Conservation (phyloP, 306 rosid species). For the Herpetospermum pedunculosum region DNA sequence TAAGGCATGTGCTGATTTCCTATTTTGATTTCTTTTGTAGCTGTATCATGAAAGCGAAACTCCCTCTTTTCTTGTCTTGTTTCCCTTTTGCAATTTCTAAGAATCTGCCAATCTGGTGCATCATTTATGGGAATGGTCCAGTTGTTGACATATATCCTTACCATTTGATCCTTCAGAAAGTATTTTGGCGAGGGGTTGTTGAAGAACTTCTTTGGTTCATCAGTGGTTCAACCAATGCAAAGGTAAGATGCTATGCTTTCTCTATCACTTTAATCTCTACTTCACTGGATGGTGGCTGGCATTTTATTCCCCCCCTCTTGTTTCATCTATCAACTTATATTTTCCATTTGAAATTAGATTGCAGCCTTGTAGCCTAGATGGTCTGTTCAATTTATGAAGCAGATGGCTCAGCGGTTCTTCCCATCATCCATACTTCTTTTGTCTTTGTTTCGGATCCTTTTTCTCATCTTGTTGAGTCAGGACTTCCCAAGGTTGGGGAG, state of each 20-base stretch:
- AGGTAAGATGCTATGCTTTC: constrained; percentile 35
- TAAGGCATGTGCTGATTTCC: constrained; percentile 42
- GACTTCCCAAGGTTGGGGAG: neutral
- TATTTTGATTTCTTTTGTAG: constrained; percentile 9
- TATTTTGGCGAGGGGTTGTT: constrained; percentile 96
- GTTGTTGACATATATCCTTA: neutral
- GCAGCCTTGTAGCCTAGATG: neutral
- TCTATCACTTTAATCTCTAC: neutral
- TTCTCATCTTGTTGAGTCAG: neutral
- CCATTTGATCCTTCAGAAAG: constrained; percentile 52
- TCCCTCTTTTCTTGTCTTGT: constrained; percentile 1
- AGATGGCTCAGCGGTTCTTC: neutral
- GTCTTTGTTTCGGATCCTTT: neutral
- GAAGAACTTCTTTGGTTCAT: constrained; percentile 99
- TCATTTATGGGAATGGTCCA: neutral
- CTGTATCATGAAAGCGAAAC: neutral
- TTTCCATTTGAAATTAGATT: neutral
- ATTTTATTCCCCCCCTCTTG: neutral
- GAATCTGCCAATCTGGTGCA: neutral
- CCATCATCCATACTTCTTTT: neutral
- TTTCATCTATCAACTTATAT: neutral
- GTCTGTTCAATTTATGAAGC: neutral
- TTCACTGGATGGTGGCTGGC: neutral
- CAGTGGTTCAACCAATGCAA: constrained; percentile 93
- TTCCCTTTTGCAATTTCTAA: neutral